These are phyloP conservation scores for Ceratocystis harringtonii DNA, from an alignment of 2,329 filamentous ascomycete genomes.

Conservation along the genomic window DNA sequence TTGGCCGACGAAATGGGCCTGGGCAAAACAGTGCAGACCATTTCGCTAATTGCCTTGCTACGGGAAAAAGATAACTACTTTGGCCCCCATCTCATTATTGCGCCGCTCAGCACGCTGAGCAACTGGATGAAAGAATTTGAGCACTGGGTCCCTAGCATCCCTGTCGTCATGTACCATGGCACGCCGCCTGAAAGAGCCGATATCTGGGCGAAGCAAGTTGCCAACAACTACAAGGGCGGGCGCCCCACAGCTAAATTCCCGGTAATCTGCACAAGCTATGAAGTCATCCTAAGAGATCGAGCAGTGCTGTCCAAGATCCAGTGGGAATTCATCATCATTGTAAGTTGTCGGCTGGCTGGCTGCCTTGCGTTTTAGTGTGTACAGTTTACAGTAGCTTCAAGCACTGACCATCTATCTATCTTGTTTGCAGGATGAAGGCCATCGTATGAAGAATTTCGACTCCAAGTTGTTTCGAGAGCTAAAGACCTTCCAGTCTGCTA, in stretches of 20 bases:
- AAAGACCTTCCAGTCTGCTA: constrained; percentile 76
- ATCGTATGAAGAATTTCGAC: constrained; percentile 93
- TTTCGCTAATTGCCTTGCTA: constrained; percentile 71
- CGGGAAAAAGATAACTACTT: constrained; percentile 70
- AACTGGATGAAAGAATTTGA: constrained; percentile 95
- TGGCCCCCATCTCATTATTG: constrained; percentile 81
- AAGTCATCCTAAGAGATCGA: constrained; percentile 86
- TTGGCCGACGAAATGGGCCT: constrained; percentile 90
- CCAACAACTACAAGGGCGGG: constrained; percentile 49
- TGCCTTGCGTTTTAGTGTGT: not conserved
- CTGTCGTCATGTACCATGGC: constrained; percentile 83
- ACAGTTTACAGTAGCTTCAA: not conserved
- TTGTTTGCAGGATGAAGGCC: constrained; percentile 64
- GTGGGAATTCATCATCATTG: constrained; percentile 96
- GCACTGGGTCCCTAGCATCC: constrained; percentile 78
- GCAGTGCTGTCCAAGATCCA: constrained; percentile 68
- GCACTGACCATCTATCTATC: constrained; percentile 2
- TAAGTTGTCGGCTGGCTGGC: constrained; percentile 26
- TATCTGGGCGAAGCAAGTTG: constrained; percentile 58
- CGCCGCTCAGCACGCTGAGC: constrained; percentile 76
- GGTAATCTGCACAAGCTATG: constrained; percentile 86
- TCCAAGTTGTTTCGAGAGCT: constrained; percentile 82
- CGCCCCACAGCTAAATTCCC: constrained; percentile 47
- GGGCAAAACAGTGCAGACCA: constrained; percentile 82
- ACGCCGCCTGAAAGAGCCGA: constrained; percentile 60